These are phyloP conservation scores for Tricholomella constricta DNA, from an alignment of 768 basidiomycete species.

Conservation along the genomic window DNA sequence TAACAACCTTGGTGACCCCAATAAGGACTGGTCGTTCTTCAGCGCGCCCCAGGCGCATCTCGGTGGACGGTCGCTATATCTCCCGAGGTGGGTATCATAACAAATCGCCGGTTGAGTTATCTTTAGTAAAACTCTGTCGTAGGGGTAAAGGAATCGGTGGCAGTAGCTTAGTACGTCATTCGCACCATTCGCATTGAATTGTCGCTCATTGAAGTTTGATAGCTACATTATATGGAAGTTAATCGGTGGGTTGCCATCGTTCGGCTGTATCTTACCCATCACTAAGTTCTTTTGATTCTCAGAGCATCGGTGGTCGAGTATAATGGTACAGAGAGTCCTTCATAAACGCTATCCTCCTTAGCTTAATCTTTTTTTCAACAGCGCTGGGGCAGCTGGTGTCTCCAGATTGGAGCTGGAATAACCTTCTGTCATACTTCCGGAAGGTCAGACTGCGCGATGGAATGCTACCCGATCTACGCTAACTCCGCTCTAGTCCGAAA, in stretches of 20 bases:
- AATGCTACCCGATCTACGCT: not conserved
- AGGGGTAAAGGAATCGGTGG: conserved; percentile 4
- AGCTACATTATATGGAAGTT: no score
- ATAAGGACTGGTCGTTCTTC: not conserved
- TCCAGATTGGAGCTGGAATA: not conserved
- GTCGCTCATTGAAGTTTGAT: no score
- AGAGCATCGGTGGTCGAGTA: no score
- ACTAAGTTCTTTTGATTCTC: no score
- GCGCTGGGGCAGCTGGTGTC: not conserved
- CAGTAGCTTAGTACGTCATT: not conserved
- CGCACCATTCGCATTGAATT: no score
- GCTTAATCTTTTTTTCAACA: not conserved
- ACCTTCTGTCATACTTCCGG: conserved; percentile 3
- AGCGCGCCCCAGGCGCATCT: conserved; percentile 1
- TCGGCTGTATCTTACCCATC: no score
- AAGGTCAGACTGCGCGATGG: not conserved
- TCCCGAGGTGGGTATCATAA: conserved; percentile 4
- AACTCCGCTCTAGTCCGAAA: not conserved
- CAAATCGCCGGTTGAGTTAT: not conserved
- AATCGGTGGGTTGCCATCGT: no score
- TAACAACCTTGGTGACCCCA: no score
- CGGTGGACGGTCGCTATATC: not conserved
- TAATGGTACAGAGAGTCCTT: not conserved
- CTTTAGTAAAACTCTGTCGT: not conserved
- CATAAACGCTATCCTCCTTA: not conserved